Percentiles rank a stretch among this genome's conserved stretches.
These are phyloP conservation scores for Alternaria ethzedia DNA, from an alignment of 2,329 filamentous ascomycete species.

Conservation along the genomic window DNA sequence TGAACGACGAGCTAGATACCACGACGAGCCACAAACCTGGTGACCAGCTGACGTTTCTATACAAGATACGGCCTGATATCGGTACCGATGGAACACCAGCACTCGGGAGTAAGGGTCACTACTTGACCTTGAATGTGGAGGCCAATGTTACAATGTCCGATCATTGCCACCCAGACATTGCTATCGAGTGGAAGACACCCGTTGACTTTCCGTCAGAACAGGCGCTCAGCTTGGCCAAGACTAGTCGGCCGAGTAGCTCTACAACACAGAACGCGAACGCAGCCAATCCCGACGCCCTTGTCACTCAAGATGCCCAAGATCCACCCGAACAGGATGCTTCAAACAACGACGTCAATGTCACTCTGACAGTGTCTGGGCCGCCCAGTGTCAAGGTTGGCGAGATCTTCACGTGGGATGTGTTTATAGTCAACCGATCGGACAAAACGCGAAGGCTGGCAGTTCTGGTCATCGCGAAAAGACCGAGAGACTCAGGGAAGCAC, in stretches of 20 bases:
- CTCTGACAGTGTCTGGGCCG: conserved; percentile 75
- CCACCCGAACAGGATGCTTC: conserved; percentile 21
- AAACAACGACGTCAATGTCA: conserved; percentile 69
- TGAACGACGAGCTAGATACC: conserved; percentile 52
- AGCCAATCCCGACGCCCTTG: conserved; percentile 37
- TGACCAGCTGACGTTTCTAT: conserved; percentile 78
- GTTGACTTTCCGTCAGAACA: conserved; percentile 67
- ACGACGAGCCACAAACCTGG: conserved; percentile 70
- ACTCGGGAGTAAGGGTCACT: conserved; percentile 48
- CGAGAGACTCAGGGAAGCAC: conserved; percentile 56
- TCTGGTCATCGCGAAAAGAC: conserved; percentile 69
- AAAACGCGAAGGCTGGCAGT: conserved; percentile 72
- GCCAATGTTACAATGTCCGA: conserved; percentile 65
- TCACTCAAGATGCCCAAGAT: conserved; percentile 28
- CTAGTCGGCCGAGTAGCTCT: conserved; percentile 38
- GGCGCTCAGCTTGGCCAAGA: conserved; percentile 50
- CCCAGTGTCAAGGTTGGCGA: conserved; percentile 66
- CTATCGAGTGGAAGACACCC: conserved; percentile 71
- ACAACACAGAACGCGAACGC: conserved; percentile 25
- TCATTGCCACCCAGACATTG: conserved; percentile 65
- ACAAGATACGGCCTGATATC: conserved; percentile 61
- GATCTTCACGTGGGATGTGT: conserved; percentile 74
- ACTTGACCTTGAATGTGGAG: conserved; percentile 65
- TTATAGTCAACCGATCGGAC: conserved; percentile 74
- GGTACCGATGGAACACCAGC: conserved; percentile 55